A percentile compares a stretch with the other conserved stretches of the same genome.
Evolutionary conservation across 2,329 filamentous ascomycete genomes (phyloP).

Genomic region (Scorias spongiosa): DNA sequence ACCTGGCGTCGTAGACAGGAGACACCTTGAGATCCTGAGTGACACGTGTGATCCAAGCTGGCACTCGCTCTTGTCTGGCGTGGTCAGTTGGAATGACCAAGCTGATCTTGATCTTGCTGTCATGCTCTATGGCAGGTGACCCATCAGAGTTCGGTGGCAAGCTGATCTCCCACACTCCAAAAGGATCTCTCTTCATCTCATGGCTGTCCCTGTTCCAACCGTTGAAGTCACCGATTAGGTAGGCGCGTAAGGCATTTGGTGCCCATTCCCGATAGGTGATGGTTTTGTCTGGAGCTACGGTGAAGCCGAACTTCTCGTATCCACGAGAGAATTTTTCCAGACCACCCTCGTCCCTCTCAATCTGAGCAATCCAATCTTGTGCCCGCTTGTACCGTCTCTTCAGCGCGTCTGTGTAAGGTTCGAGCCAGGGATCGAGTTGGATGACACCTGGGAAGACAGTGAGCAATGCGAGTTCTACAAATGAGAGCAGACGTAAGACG

Average conservation of each 20-base stretch:
- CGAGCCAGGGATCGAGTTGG: constrained; percentile 76
- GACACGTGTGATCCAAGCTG: constrained; percentile 94
- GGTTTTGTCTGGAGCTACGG: constrained; percentile 64
- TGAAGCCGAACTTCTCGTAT: constrained; percentile 73
- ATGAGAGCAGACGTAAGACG: constrained; percentile 10
- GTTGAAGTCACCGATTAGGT: constrained; percentile 91
- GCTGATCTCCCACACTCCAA: constrained; percentile 73
- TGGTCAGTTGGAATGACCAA: constrained; percentile 67
- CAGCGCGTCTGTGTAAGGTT: constrained; percentile 66
- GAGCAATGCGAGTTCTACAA: background rate
- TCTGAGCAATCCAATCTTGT: constrained; percentile 71
- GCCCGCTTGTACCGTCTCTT: constrained; percentile 63
- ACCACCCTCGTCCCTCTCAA: constrained; percentile 73
- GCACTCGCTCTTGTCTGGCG: constrained; percentile 64
- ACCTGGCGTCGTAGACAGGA: constrained; percentile 82
- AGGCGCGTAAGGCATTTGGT: constrained; percentile 71
- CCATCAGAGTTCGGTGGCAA: constrained; percentile 62
- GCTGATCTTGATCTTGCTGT: constrained; percentile 89
- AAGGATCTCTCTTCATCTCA: constrained; percentile 73
- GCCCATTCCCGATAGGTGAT: constrained; percentile 94
- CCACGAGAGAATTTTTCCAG: constrained; percentile 85
- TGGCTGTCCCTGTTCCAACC: constrained; percentile 73
- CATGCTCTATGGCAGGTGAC: constrained; percentile 67
- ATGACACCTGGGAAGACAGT: constrained; percentile 52
- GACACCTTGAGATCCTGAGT: constrained; percentile 85